Base-by-base conservation (phyloP, 2,329 filamentous ascomycete species). In the Pezicula neosporulosa region DNA sequence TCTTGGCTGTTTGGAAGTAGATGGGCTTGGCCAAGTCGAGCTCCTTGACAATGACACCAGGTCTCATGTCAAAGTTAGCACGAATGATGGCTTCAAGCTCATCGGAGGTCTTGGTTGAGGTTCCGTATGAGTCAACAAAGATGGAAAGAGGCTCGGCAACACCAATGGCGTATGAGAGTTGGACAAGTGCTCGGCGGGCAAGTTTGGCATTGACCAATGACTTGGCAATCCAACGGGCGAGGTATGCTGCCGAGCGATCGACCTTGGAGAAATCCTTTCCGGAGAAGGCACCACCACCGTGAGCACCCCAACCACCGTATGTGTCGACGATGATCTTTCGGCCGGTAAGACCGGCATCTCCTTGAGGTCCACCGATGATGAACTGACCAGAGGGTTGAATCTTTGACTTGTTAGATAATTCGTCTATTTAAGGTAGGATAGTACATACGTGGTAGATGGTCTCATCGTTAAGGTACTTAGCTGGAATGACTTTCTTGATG, bases 231-330 rank as follows among this genome's bases (percentile, higher is more conserved):
- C 94, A 99, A 72, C 94, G 91, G 64, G 83, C 92, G 64, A 97
- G 86, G 80, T 99, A 99, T 69, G 94, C 94, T 62, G 94, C 94
- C 49, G 94, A 97, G 67, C 94, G 90, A 73, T 99, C 94, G 76
- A 99, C 94, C 85, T 99, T 99, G 83, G 91, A 97, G 86, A 97
- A 99, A 76, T 99, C 94, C 87, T 99, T 99, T 69, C 94, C 94
- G 68, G 94, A 97, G 89, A 99, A 99, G 74, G 94, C 94, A 87
- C 94, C 94, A 82, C 94, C 94, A 82, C 94, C 94, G 83, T 99
- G 94, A 66, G 94, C 94, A 79, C 94, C 94, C 94, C 94, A 97
- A 68, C 94, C 94, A 81, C 94, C 94, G 80, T 99, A 99, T 74
- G 94, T 97, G 80, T 99, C 94, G 72, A 99, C 94, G 44, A 67